A percentile compares a stretch with the other conserved stretches of the same genome.
These are phyloP conservation scores for Erigeron canadensis DNA, from an alignment of 129 eudicot genomes.

Conservation along the genomic window DNA sequence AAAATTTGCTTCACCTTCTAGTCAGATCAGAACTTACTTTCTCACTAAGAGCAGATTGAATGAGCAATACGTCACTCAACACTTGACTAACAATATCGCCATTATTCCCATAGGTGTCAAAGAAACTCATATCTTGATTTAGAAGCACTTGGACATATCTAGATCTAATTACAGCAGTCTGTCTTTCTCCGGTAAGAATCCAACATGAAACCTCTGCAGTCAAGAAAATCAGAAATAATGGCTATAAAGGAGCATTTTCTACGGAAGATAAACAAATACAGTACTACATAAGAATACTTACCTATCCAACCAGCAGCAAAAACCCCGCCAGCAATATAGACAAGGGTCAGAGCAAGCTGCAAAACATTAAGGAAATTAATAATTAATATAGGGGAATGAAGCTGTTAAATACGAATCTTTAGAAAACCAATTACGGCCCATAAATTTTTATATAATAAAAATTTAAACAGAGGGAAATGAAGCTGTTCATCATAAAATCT, in stretches of 20 bases:
- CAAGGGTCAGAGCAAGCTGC: slow-evolving; percentile 82
- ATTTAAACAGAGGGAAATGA: too few species aligned
- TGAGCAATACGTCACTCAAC: slow-evolving; percentile 87
- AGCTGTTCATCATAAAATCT: too few species aligned
- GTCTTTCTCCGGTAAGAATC: slow-evolving; percentile 98
- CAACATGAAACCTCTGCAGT: slow-evolving; percentile 94
- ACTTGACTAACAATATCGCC: slow-evolving; percentile 99
- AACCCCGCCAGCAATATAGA: slow-evolving; percentile 90
- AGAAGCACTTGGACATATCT: slow-evolving; percentile 90
- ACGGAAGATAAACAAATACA: slow-evolving; percentile 14
- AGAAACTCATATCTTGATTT: slow-evolving; percentile 97
- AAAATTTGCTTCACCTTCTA: background rate
- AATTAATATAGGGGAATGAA: background rate
- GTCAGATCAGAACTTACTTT: slow-evolving; percentile 54
- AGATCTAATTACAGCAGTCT: slow-evolving; percentile 98
- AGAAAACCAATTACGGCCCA: slow-evolving; percentile 1
- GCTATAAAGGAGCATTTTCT: slow-evolving; percentile 10
- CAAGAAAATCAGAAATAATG: slow-evolving; percentile 25
- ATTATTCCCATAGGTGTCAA: slow-evolving; percentile 95
- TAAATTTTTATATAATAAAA: background rate
- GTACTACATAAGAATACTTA: slow-evolving; percentile 25
- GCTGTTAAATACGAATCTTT: background rate
- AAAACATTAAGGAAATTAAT: slow-evolving; percentile 26
- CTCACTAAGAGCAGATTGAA: slow-evolving; percentile 98
- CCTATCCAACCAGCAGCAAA: slow-evolving; percentile 99